phyloP scores from a whole-genome alignment of 2,329 filamentous ascomycete genomes.

The Fusarium buharicum region DNA sequence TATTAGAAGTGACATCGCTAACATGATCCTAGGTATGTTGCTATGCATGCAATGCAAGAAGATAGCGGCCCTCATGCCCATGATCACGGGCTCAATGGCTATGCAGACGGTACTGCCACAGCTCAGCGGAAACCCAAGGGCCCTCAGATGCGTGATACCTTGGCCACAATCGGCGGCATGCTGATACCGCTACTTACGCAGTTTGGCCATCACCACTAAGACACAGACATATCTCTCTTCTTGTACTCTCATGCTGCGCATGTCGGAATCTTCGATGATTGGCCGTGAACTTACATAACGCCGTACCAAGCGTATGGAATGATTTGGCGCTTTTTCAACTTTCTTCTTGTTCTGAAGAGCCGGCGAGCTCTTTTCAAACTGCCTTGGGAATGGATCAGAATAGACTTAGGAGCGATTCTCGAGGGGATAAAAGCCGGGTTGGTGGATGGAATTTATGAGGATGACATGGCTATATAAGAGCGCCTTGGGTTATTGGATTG shows the following conservation, averaged over 20 bases:
- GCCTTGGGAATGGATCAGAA: slow-evolving; percentile 25
- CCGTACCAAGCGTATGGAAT: slow-evolving; percentile 23
- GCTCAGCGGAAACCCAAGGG: slow-evolving; percentile 63
- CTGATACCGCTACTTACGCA: slow-evolving; percentile 80
- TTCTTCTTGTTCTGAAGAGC: slow-evolving; percentile 23
- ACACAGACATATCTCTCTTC: slow-evolving; percentile 10
- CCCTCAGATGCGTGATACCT: slow-evolving; percentile 73
- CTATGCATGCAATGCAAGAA: slow-evolving; percentile 98
- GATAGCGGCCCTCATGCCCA: slow-evolving; percentile 62
- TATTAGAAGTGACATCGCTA: slow-evolving; percentile 14
- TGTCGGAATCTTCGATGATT: slow-evolving; percentile 9
- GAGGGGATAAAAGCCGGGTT: slow-evolving; percentile 11
- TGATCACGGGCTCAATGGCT: slow-evolving; percentile 65
- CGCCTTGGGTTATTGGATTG: slow-evolving; percentile 18
- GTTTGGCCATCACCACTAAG: slow-evolving; percentile 76
- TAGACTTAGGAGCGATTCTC: slow-evolving; percentile 27
- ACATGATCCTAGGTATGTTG: slow-evolving; percentile 77
- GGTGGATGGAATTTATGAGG: slow-evolving; percentile 14
- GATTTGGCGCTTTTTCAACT: slow-evolving; percentile 30
- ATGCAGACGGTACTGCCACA: slow-evolving; percentile 58
- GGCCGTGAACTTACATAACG: slow-evolving; percentile 12
- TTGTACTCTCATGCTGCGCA: slow-evolving; percentile 18
- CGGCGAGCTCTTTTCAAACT: slow-evolving; percentile 38
- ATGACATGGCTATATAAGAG: slow-evolving; percentile 24
- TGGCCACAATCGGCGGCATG: slow-evolving; percentile 80